Evolutionary conservation across 305 asterid species (phyloP), one percentile per base, ranked within the genome.

Genomic region (Fraxinus nigra): DNA sequence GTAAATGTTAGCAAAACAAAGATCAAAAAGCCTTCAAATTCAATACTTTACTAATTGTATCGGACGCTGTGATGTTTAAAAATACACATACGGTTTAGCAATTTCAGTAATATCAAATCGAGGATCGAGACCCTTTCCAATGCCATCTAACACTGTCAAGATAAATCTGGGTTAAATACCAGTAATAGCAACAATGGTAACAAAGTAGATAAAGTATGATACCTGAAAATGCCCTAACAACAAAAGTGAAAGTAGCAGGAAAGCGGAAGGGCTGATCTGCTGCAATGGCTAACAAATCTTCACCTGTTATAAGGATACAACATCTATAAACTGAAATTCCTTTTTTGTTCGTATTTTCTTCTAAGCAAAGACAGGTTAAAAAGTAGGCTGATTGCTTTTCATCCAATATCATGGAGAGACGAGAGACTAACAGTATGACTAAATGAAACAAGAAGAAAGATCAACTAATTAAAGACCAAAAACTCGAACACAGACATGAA

Each of bases 211-310:
- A 28, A 24, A 80, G 61, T 61, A 16, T 56, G 79, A 69, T 88
- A 89, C 94, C 99, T 54, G 99, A 95, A 91, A 95, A 95, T 30
- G 99, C 88, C 88, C 99, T 89, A 78, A 95, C 99, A 75, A 95
- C 99, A 79, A 95, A 95, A 84, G 99, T 95, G 90, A 94, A 95
- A 80, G 99, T 95, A 59, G 99, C 99, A 37, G 99, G 99, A 88
- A 95, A 95, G 20, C 99, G 92, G 86, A 95, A 95, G 10, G 99
- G 99, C 83, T 95, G 99, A 87, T 95, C 99, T 20, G 95, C 99
- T 46, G 98, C 97, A 75, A 95, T 90, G 80, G 98, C 88, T 85
- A 95, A 86, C 85, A 95, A 85, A 87, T 95, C 99, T 92, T 95
- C 99, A 83, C 99, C 98, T 95, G 94, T 88, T 75, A 46, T 7